phyloP scores from a whole-genome alignment of 345 rosid species.

The Citrus australasica region DNA sequence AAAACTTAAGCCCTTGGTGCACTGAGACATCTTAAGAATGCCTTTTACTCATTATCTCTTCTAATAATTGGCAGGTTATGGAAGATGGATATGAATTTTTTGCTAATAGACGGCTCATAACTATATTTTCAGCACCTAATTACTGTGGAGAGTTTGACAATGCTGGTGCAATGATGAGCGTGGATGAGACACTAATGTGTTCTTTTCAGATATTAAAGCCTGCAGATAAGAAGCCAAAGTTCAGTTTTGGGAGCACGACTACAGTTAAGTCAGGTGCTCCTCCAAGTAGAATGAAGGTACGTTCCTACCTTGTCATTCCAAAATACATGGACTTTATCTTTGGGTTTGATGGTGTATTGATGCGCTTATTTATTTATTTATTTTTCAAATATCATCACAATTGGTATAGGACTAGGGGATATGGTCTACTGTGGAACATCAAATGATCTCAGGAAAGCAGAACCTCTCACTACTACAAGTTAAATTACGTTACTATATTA shows the following conservation, averaged over 20 bases:
- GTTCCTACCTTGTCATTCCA: not conserved
- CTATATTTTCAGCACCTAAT: constrained; percentile 86
- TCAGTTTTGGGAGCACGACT: constrained; percentile 49
- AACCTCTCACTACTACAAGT: not conserved
- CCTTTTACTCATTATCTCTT: constrained; percentile 5
- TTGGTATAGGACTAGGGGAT: not conserved
- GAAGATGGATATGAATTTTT: constrained; percentile 93
- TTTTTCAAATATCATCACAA: not conserved
- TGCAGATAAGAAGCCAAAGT: constrained; percentile 51
- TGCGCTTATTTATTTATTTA: not conserved
- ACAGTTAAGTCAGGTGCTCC: constrained; percentile 36
- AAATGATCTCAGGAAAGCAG: not conserved
- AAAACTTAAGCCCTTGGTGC: not conserved
- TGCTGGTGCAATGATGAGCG: constrained; percentile 91
- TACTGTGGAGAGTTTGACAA: constrained; percentile 87
- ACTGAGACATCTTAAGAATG: not conserved
- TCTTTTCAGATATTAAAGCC: constrained; percentile 85
- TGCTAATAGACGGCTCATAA: constrained; percentile 65
- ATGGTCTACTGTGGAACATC: not conserved
- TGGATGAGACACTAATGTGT: constrained; percentile 61
- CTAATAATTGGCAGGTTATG: constrained; percentile 57
- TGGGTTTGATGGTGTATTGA: not conserved
- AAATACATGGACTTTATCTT: not conserved
- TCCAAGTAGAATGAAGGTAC: constrained; percentile 56
- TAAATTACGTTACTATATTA: no score